Evolutionary conservation across 2,329 filamentous ascomycete species (phyloP), one percentile per base, ranked within the genome.

Genomic region (Trichoderma sp.): DNA sequence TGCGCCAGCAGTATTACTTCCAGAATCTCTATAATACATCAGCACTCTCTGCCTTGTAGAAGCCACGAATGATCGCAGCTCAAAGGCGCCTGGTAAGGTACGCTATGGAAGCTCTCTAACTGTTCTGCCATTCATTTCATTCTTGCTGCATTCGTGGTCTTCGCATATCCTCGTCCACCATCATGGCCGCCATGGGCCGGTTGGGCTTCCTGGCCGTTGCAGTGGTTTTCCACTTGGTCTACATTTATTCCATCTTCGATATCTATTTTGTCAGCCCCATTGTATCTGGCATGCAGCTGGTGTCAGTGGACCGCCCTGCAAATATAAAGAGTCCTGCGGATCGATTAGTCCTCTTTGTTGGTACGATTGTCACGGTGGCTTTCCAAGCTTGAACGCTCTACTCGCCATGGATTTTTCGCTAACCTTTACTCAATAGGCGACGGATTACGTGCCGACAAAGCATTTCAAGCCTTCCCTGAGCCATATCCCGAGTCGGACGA

Each of bases 201-300:
- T 89, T 93, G 79, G 91, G 91, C 80, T 98, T 99, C 81, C 84
- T 98, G 81, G 91, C 92, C 80, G 89, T 97, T 80, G 96, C 96
- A 77, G 88, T 98, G 79, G 84, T 95, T 73, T 99, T 99, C 81
- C 97, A 99, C 83, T 82, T 98, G 69, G 89, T 97, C 75, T 99
- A 99, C 82, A 92, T 97, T 71, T 93, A 92, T 80, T 97, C 94
- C 73, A 98, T 98, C 78, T 99, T 99, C 83, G 95, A 98, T 82
- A 96, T 98, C 75, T 98, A 99, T 83, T 99, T 99, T 80, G 94
- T 98, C 79, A 98, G 94, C 80, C 96, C 96, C 26, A 96, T 99
- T 76, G 96, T 98, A 70, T 93, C 92, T 84, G 96, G 96, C 79
- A 99, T 99, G 96, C 90, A 88, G 78, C 88, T 94, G 73, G 95